These are phyloP conservation scores for Allomyces macrogynus DNA, from an alignment of 192 early-diverging fungal genomes.

Conservation along the genomic window DNA sequence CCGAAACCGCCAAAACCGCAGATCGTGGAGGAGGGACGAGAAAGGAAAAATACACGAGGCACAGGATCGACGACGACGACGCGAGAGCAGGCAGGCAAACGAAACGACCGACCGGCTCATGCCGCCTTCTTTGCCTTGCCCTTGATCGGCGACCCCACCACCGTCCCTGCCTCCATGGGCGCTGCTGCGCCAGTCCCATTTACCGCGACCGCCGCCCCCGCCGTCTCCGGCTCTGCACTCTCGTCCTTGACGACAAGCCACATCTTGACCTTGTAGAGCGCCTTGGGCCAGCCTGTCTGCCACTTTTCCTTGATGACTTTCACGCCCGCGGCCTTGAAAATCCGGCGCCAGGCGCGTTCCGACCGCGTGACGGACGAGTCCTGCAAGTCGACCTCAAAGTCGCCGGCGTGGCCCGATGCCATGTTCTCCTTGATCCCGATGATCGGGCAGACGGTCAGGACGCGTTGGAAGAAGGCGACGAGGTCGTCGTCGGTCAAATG, in stretches of 20 bases:
- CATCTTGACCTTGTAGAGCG: slow-evolving; percentile 11
- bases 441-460: slow-evolving; percentile 37
- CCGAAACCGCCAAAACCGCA: too few relatives aligned
- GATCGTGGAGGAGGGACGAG: too few relatives aligned
- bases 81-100: too few relatives aligned
- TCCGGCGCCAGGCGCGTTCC: slow-evolving; percentile 1
- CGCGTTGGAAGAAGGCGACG: slow-evolving; percentile 57
- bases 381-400: slow-evolving; percentile 51
- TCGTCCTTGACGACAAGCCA: not conserved
- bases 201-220: too few relatives aligned
- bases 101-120: too few relatives aligned
- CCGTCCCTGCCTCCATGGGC: too few relatives aligned
- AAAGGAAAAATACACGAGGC: too few relatives aligned
- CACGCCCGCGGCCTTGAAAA: slow-evolving; percentile 42
- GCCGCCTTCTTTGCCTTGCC: too few relatives aligned
- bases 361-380: slow-evolving; percentile 64
- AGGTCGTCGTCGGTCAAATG: slow-evolving; percentile 38
- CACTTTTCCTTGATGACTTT: slow-evolving; percentile 33
- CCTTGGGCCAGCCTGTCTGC: slow-evolving; percentile 14
- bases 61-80: too few relatives aligned
- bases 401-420: slow-evolving; percentile 14
- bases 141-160: too few relatives aligned
- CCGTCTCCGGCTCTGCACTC: too few relatives aligned
- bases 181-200: too few relatives aligned
- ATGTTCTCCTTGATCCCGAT: slow-evolving; percentile 90